These are phyloP conservation scores for Annulohypoxylon stygium DNA, from an alignment of 495 filamentous ascomycete genomes.

Conservation along the genomic window DNA sequence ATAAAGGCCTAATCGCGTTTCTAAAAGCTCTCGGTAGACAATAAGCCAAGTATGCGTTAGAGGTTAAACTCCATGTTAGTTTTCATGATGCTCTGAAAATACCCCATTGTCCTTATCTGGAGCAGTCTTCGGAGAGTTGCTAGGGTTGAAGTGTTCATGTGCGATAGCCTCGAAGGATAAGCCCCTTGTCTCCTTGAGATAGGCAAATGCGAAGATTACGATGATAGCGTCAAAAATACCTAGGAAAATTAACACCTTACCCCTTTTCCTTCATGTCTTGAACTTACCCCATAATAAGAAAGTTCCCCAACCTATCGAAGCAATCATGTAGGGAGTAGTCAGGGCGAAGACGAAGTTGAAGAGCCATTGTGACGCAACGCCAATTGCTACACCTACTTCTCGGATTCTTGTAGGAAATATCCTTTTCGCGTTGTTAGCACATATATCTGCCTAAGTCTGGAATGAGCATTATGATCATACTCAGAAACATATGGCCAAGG, in stretches of 20 bases:
- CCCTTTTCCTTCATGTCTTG: neutral
- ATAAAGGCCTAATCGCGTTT: constrained; percentile 21
- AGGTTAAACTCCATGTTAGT: too few species aligned
- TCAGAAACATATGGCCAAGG: constrained; percentile 65
- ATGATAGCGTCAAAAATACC: constrained; percentile 47
- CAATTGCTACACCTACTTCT: constrained; percentile 58
- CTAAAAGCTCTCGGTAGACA: constrained; percentile 10
- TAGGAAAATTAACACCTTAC: constrained; percentile 5
- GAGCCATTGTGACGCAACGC: constrained; percentile 64
- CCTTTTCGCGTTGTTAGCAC: constrained; percentile 59
- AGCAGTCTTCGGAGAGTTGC: neutral
- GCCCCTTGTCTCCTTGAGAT: constrained; percentile 47
- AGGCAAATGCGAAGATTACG: constrained; percentile 38
- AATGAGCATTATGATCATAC: constrained; percentile 30
- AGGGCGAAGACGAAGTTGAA: constrained; percentile 66
- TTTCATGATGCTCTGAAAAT: constrained; percentile 28
- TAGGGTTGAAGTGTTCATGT: constrained; percentile 35
- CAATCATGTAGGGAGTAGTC: constrained; percentile 65
- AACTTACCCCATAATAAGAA: constrained; percentile 61
- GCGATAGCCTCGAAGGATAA: constrained; percentile 48
- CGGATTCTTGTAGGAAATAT: constrained; percentile 65
- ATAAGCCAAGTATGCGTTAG: too few species aligned
- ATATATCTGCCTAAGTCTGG: constrained; percentile 40
- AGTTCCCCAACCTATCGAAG: constrained; percentile 63
- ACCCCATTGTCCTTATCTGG: constrained; percentile 11